Evolutionary conservation across 352 stramenopile species (phyloP).

Genomic region (Phytopythium sindhum): DNA sequence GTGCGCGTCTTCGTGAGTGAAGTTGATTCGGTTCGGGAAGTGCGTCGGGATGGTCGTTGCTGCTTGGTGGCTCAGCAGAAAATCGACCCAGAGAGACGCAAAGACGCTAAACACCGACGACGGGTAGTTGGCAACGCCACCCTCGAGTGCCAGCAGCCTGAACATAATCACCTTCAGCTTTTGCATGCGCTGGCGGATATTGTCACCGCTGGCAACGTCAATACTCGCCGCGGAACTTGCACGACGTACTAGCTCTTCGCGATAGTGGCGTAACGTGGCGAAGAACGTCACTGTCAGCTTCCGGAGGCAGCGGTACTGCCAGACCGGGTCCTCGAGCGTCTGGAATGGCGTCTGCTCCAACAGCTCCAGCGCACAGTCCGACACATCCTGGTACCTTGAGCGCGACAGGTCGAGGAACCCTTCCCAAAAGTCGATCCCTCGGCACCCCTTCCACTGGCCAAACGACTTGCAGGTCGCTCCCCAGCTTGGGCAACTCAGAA

Average conservation of each 20-base stretch:
- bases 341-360: constrained; percentile 51
- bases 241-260: constrained; percentile 29
- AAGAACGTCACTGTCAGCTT: constrained; percentile 62
- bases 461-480: constrained; percentile 35
- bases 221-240: constrained; percentile 12
- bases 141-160: constrained; percentile 45
- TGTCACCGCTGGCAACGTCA: not conserved
- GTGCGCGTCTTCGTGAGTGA: constrained; percentile 10
- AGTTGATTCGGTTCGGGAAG: constrained; percentile 48
- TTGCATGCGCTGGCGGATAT: constrained; percentile 26
- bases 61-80: constrained; percentile 50
- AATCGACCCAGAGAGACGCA: constrained; percentile 62
- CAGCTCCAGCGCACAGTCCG: constrained; percentile 46
- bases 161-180: constrained; percentile 47
- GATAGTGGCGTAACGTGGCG: constrained; percentile 47
- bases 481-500: constrained; percentile 29
- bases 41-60: constrained; percentile 73
- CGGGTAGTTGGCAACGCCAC: constrained; percentile 61
- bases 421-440: constrained; percentile 58
- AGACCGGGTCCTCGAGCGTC: constrained; percentile 64
- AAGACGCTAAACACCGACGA: constrained; percentile 72
- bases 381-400: constrained; percentile 32
- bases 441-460: constrained; percentile 40
- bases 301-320: constrained; percentile 70
- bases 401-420: constrained; percentile 53